Conservation (phyloP, 768 basidiomycete species). For the Mycena leptocephala region DNA sequence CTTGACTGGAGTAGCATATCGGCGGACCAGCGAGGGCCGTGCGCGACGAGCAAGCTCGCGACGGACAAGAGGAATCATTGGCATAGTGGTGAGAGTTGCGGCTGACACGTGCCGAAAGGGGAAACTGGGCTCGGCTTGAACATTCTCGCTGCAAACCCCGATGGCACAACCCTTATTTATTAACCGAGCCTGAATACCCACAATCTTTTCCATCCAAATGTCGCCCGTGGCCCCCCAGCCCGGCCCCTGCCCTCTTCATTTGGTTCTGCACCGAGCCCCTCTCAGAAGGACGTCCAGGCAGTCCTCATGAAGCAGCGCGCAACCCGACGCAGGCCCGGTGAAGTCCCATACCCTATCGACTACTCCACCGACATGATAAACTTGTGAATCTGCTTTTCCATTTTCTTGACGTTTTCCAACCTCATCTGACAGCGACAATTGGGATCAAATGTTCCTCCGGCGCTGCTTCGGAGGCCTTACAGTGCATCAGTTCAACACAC, state of each 20-base stretch:
- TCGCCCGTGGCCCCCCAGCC: conserved; percentile 19
- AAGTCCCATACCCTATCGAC: conserved; percentile 71
- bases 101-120: background rate
- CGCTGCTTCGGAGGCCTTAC: conserved; percentile 67
- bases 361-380: conserved; percentile 65
- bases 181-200: conserved; percentile 6
- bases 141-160: background rate
- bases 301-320: conserved; percentile 56
- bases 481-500: conserved; percentile 65
- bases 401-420: conserved; percentile 3
- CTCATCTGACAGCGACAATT: conserved; percentile 69
- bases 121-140: background rate
- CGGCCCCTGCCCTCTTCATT: conserved; percentile 17
- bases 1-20: conserved; percentile 53
- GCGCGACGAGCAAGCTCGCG: conserved; percentile 32
- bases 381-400: conserved; percentile 61
- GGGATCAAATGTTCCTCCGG: conserved; percentile 79
- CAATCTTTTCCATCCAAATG: conserved; percentile 21
- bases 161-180: conserved; percentile 32
- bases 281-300: conserved; percentile 64
- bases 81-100: background rate
- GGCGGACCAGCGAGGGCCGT: conserved; percentile 35
- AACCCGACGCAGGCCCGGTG: conserved; percentile 61
- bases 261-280: conserved; percentile 40
- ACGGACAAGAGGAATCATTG: conserved; percentile 51